Conservation (phyloP, 176 grass and related monocot genomes). For the Rhynchospora breviuscula region DNA sequence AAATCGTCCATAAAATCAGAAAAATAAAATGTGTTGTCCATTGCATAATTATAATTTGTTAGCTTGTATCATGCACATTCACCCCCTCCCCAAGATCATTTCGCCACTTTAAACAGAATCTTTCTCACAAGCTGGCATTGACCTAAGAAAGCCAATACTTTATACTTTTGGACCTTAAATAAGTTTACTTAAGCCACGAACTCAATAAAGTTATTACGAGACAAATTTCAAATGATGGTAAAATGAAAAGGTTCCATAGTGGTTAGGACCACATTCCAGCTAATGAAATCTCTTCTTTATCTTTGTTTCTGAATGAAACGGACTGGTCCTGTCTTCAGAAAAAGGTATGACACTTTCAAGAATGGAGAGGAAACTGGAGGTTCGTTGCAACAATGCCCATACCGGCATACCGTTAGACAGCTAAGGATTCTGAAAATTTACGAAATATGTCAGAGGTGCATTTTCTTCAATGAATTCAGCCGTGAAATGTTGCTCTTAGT, state of each 20-base stretch:
- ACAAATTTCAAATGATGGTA: background rate
- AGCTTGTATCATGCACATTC: too few relatives aligned
- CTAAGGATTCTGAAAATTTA: background rate
- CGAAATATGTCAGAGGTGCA: background rate
- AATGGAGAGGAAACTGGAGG: background rate
- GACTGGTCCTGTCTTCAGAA: background rate
- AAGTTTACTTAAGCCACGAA: background rate
- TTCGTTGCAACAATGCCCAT: background rate
- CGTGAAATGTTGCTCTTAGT: background rate
- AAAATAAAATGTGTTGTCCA: too few relatives aligned
- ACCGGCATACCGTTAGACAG: background rate
- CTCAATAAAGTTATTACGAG: background rate
- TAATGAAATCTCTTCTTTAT: background rate
- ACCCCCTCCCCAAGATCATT: background rate
- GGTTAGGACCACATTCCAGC: slow-evolving; percentile 11
- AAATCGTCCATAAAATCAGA: too few relatives aligned
- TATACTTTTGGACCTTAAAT: background rate
- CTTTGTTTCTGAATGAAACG: background rate
- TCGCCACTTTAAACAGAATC: background rate
- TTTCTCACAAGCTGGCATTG: background rate
- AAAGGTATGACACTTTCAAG: background rate
- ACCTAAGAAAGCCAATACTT: background rate
- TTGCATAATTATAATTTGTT: too few relatives aligned
- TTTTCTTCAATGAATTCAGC: background rate
- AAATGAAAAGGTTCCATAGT: background rate